A percentile compares a stretch with the other conserved stretches of the same genome.
Evolutionary conservation across 148 eudicot genomes (phyloP).

Genomic region (Rhododendron ferrugineum): DNA sequence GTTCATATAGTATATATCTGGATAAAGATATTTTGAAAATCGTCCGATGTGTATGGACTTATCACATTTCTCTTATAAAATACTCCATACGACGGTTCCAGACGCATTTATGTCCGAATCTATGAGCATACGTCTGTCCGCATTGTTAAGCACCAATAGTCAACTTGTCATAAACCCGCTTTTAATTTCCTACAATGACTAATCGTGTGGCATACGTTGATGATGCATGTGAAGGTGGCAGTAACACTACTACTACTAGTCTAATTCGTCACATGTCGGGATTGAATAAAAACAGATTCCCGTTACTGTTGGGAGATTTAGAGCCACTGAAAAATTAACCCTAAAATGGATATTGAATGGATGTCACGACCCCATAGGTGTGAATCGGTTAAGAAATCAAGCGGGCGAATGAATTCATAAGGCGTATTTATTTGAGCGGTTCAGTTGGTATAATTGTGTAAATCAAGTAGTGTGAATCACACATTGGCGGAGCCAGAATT

Average conservation of each 20-base stretch:
- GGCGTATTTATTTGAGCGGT: neutral
- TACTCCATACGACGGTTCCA: too few relatives aligned
- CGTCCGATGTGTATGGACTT: too few relatives aligned
- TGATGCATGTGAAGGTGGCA: neutral
- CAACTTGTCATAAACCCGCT: neutral
- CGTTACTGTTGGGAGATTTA: neutral
- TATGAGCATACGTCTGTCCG: neutral
- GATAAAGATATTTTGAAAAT: neutral
- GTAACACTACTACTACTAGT: neutral
- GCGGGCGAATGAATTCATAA: neutral
- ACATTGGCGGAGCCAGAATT: too few relatives aligned
- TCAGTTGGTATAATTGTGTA: neutral
- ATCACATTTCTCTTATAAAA: too few relatives aligned
- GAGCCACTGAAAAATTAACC: neutral
- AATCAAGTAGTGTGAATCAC: neutral
- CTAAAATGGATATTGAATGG: neutral
- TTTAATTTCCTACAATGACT: neutral
- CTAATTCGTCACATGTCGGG: neutral
- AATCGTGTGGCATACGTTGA: neutral
- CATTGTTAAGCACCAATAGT: neutral
- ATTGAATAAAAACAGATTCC: neutral
- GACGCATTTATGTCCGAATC: neutral
- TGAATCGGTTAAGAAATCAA: neutral
- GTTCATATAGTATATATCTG: neutral
- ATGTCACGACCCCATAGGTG: neutral